Conservation (phyloP, 2,329 filamentous ascomycete genomes). For the Curvularia sp. region DNA sequence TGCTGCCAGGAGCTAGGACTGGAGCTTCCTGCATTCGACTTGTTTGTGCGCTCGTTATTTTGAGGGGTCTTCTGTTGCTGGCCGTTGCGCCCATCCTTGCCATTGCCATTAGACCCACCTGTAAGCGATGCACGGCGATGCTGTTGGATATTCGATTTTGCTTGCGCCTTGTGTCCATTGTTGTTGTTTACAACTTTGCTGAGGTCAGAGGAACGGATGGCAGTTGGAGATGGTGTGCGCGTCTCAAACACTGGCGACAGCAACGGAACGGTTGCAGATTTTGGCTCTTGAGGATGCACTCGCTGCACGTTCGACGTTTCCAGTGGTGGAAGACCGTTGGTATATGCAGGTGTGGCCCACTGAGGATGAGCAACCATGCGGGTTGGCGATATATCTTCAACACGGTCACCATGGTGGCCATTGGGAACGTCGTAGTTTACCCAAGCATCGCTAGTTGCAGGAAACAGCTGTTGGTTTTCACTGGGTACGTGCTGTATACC, state of each 20-base stretch:
- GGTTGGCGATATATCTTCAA: conserved; percentile 43
- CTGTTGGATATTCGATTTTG: conserved; percentile 40
- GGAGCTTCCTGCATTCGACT: conserved; percentile 24
- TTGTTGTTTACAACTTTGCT: conserved; percentile 40
- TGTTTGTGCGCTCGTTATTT: conserved; percentile 37
- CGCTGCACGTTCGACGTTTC: conserved; percentile 57
- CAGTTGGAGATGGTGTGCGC: conserved; percentile 73
- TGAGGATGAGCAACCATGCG: conserved; percentile 37
- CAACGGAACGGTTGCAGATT: conserved; percentile 53
- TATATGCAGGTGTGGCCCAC: conserved; percentile 39
- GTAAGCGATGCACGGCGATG: conserved; percentile 40
- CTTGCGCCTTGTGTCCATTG: conserved; percentile 40
- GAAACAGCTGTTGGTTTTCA: conserved; percentile 39
- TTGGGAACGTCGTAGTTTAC: conserved; percentile 38
- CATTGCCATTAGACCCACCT: conserved; percentile 23
- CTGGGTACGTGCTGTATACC: conserved; percentile 32
- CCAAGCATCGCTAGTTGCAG: conserved; percentile 38
- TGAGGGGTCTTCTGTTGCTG: conserved; percentile 35
- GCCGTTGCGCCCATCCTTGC: conserved; percentile 36
- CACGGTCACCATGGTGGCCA: conserved; percentile 29
- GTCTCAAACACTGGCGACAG: conserved; percentile 79
- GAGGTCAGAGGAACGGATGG: conserved; percentile 54
- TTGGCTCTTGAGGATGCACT: conserved; percentile 45
- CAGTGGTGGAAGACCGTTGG: conserved; percentile 43
- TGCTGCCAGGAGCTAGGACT: conserved; percentile 30